Evolutionary conservation across 2,329 filamentous ascomycete genomes (phyloP).

Genomic region (Talaromyces sp.): DNA sequence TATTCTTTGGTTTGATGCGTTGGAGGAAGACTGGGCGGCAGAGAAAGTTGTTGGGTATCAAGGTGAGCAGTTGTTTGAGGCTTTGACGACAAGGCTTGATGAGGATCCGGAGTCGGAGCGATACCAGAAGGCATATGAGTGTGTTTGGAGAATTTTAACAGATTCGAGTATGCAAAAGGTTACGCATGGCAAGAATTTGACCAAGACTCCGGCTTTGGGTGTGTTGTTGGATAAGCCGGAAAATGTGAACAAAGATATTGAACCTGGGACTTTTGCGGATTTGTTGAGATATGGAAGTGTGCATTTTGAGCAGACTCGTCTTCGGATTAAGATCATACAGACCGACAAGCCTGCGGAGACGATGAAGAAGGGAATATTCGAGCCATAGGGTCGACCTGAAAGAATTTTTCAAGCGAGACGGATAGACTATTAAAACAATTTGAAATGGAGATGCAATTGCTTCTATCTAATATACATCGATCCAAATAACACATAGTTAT

Average conservation of each 20-base stretch:
- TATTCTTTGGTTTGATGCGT: conserved; percentile 28
- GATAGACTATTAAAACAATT: not conserved
- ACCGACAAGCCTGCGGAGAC: conserved; percentile 21
- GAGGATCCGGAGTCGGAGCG: conserved; percentile 28
- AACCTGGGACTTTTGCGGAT: conserved; percentile 32
- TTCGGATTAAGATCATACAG: conserved; percentile 20
- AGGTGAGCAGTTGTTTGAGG: conserved; percentile 29
- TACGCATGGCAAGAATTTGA: conserved; percentile 31
- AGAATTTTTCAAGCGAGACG: too few relatives aligned
- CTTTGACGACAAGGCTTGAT: conserved; percentile 28
- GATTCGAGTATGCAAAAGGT: conserved; percentile 30
- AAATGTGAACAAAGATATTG: conserved; percentile 27
- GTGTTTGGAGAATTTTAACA: conserved; percentile 28
- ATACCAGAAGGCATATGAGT: conserved; percentile 31
- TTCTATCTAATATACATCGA: not conserved
- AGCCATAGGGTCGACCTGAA: conserved; percentile 20
- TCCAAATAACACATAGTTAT: not conserved
- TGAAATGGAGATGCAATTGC: not conserved
- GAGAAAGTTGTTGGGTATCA: conserved; percentile 31
- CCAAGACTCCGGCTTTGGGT: conserved; percentile 24
- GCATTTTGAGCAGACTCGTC: conserved; percentile 31
- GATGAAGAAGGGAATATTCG: conserved; percentile 26
- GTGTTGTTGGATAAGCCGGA: conserved; percentile 30
- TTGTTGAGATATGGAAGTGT: conserved; percentile 31
- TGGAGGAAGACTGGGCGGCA: conserved; percentile 25